A percentile compares a stretch with the other conserved stretches of the same genome.
These are phyloP conservation scores for Colletotrichum musicola DNA, from an alignment of 2,329 filamentous ascomycete genomes.

Conservation along the genomic window DNA sequence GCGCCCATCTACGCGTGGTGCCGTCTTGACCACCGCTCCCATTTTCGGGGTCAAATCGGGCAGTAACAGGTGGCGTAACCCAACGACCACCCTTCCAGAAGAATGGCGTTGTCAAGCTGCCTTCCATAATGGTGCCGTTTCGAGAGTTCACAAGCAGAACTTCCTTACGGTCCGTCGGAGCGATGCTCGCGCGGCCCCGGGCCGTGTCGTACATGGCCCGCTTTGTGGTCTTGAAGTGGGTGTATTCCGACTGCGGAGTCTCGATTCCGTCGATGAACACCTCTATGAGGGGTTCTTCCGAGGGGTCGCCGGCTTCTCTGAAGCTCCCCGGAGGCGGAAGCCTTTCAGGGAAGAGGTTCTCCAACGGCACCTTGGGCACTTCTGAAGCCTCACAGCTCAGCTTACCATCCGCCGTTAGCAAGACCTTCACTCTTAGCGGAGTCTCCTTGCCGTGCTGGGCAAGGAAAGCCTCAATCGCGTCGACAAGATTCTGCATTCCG, in stretches of 20 bases:
- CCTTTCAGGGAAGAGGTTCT: slow-evolving; percentile 68
- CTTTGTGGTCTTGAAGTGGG: slow-evolving; percentile 86
- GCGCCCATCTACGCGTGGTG: slow-evolving; percentile 85
- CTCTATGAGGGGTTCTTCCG: slow-evolving; percentile 51
- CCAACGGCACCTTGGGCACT: slow-evolving; percentile 53
- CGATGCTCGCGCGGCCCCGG: slow-evolving; percentile 71
- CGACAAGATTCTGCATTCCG: slow-evolving; percentile 58
- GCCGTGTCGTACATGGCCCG: slow-evolving; percentile 80
- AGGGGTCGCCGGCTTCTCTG: slow-evolving; percentile 44
- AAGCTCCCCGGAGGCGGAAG: slow-evolving; percentile 61
- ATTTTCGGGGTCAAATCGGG: slow-evolving; percentile 48
- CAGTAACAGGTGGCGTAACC: slow-evolving; percentile 81
- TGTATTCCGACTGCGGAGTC: slow-evolving; percentile 72
- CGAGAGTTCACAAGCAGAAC: slow-evolving; percentile 78
- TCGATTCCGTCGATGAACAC: slow-evolving; percentile 58
- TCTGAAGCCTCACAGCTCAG: slow-evolving; percentile 51
- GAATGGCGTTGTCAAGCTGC: slow-evolving; percentile 85
- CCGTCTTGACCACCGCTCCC: slow-evolving; percentile 85
- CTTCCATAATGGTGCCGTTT: slow-evolving; percentile 82
- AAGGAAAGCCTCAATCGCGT: slow-evolving; percentile 51
- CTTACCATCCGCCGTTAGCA: slow-evolving; percentile 63
- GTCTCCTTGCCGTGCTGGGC: slow-evolving; percentile 41
- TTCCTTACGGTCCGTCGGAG: slow-evolving; percentile 68
- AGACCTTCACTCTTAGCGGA: slow-evolving; percentile 66
- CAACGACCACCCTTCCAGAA: slow-evolving; percentile 80